Evolutionary conservation across 2,329 filamentous ascomycete genomes (phyloP).

Genomic region (Phoma sp.): DNA sequence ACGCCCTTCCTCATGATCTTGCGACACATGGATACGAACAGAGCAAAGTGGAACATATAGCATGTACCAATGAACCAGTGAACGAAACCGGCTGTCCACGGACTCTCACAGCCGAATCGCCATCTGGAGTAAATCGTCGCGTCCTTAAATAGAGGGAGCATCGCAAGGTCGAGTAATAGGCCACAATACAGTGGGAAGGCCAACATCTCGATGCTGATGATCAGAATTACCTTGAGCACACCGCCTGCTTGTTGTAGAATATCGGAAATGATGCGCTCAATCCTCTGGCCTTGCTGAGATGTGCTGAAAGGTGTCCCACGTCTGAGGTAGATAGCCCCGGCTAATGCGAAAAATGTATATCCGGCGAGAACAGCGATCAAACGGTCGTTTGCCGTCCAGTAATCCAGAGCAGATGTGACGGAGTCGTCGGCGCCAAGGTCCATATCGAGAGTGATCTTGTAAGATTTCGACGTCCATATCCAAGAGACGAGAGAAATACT

Average conservation of each 20-base stretch:
- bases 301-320: constrained; percentile 72
- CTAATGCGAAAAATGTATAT: constrained; percentile 75
- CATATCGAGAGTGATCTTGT: constrained; percentile 46
- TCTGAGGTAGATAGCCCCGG: constrained; percentile 80
- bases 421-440: constrained; percentile 32
- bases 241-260: constrained; percentile 90
- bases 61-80: constrained; percentile 99
- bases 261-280: constrained; percentile 81
- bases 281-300: constrained; percentile 59
- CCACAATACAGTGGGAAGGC: constrained; percentile 96
- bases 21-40: constrained; percentile 98
- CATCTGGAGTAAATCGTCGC: constrained; percentile 79
- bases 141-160: constrained; percentile 86
- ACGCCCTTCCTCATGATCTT: constrained; percentile 97
- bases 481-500: constrained; percentile 26
- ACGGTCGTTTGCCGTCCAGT: constrained; percentile 61
- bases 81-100: constrained; percentile 90
- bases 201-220: constrained; percentile 99
- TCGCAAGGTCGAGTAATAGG: constrained; percentile 82
- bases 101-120: constrained; percentile 77
- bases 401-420: constrained; percentile 37
- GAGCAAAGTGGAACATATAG: constrained; percentile 99
- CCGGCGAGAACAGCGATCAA: constrained; percentile 79
- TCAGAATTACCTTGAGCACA: constrained; percentile 95
- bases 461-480: constrained; percentile 43